Percentiles rank a stretch among this genome's conserved stretches.
These are phyloP conservation scores for Stephanodiscus minutulus DNA, from an alignment of 108 stramenopile species.

Conservation along the genomic window DNA sequence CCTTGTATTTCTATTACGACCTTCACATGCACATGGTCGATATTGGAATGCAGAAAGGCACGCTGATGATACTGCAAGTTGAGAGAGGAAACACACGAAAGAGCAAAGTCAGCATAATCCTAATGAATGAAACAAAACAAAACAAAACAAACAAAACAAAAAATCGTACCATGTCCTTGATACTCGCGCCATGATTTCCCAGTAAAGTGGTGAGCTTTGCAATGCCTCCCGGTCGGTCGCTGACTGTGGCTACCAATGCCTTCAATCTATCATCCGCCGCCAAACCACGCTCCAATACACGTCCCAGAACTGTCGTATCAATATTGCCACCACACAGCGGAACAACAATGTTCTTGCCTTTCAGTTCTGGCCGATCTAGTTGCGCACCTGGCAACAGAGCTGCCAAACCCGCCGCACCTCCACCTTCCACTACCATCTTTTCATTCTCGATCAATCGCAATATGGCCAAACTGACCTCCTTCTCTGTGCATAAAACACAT, in stretches of 20 bases:
- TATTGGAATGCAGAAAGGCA: conserved; percentile 91
- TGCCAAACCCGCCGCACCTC: conserved; percentile 90
- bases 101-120: no score
- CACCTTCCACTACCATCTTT: conserved; percentile 94
- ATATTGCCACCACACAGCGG: conserved; percentile 98
- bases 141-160: no score
- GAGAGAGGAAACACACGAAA: no score
- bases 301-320: conserved; percentile 91
- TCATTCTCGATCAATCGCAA: conserved; percentile 94
- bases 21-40: conserved; percentile 93
- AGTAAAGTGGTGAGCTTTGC: conserved; percentile 71
- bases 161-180: conserved; percentile 73
- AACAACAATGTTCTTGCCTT: conserved; percentile 93
- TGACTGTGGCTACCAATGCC: conserved; percentile 92
- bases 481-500: conserved; percentile 79
- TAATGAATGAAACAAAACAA: no score
- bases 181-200: conserved; percentile 72
- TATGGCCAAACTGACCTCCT: conserved; percentile 89
- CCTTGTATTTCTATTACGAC: conserved; percentile 86
- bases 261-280: conserved; percentile 92
- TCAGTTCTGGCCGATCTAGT: conserved; percentile 78
- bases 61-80: conserved; percentile 90
- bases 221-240: conserved; percentile 91
- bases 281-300: conserved; percentile 90
- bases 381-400: conserved; percentile 89